A percentile compares a stretch with the other conserved stretches of the same genome.
These are phyloP conservation scores for Berkeleyomyces rouxiae DNA, from an alignment of 2,329 filamentous ascomycete species.

Conservation along the genomic window DNA sequence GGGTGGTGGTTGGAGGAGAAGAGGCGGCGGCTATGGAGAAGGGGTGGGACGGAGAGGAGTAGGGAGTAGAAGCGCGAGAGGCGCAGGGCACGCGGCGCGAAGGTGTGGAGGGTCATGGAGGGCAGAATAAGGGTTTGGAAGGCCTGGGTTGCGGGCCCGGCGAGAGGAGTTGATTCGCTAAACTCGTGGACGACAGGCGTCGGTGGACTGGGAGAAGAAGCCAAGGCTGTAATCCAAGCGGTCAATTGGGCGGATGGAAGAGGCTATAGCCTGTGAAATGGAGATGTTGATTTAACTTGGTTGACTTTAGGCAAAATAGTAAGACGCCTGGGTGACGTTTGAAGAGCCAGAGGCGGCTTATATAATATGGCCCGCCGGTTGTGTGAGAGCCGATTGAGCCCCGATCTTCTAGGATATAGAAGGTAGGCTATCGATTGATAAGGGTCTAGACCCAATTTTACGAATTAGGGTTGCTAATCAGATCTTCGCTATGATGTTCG, in stretches of 20 bases:
- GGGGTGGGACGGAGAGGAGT: not conserved
- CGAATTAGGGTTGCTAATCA: not conserved
- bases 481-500: not conserved
- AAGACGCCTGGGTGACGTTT: not conserved
- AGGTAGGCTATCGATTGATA: not conserved
- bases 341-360: not conserved
- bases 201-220: no score
- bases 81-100: not conserved
- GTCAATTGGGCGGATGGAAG: no score
- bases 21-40: constrained; percentile 13
- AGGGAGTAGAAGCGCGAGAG: not conserved
- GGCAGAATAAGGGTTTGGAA: not conserved
- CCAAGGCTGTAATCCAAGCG: no score
- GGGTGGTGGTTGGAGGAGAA: constrained; percentile 14
- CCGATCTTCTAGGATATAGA: not conserved
- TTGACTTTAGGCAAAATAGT: no score
- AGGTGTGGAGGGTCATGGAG: not conserved
- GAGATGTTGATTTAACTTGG: no score
- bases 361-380: not conserved
- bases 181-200: no score
- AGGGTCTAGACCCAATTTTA: not conserved
- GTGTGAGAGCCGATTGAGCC: not conserved
- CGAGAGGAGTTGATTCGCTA: not conserved
- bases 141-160: not conserved
- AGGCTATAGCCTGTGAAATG: no score